Base-by-base conservation (phyloP, 768 basidiomycete species). In the button mushroom (Agaricus bisporus) region DNA sequence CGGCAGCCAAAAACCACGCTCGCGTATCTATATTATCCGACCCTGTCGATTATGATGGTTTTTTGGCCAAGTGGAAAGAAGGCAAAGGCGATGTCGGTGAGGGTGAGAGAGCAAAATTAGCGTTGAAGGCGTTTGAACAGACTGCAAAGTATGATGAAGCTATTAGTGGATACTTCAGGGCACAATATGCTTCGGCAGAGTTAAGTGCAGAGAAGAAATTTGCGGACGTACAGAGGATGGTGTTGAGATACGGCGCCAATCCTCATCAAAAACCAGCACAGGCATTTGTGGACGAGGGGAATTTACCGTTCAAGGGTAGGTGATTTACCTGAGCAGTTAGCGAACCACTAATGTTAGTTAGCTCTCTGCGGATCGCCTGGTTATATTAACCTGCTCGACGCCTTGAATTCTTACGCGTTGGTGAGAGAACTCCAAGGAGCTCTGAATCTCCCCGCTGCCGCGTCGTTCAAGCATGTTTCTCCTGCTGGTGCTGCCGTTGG, bases 401-500 rank as follows among this genome's bases (percentile, higher is more conserved):
- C 95, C 1, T 81, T 99, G 61, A 98, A 98, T 72, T 95, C 95
- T 3, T 99, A 88, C 64, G 95, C 91, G 1, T 81, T 99, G 38
- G 97, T 99, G 53, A 90, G 86, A 63, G 97, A 99, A 66, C 81
- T 99, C 3, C 85, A 91, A 43, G 89, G 83, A 54, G 91, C 91
- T 0, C 81, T 98, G 53, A 70, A 75, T 35, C 82, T 98, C 43
- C 95, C 97, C 15, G 97, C 97, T 12, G 95, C 97, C 11, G 95
- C 97, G 0, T 98, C 95, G 0, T 99, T 98, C 85, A 99, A 99
- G 73, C 97, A 99, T 64, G 97, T 99, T 56, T 98, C 95, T 15
- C 97, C 97, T 10, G 97, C 97, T 1, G 97, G 97, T 48, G 94
- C 91, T 5, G 97, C 95, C 25, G 91, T 98, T 11, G 95, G 94